phyloP scores from a whole-genome alignment of 345 rosid genomes.

The Salix caprea region DNA sequence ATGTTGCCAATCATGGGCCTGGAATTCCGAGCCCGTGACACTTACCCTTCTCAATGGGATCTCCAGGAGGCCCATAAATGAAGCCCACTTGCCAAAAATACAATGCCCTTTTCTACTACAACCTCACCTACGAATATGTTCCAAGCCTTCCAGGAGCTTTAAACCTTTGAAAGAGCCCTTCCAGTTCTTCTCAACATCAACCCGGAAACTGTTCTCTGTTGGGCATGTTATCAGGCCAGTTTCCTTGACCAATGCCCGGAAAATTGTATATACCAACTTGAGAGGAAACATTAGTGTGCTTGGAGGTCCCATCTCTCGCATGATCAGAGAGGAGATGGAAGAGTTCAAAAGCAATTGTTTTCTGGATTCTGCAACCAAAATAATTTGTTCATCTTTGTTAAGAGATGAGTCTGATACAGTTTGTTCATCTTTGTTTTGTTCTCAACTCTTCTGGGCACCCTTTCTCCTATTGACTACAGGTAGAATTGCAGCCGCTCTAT shows the following conservation, averaged over 20 bases:
- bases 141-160: conserved; percentile 50
- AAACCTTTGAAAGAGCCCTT: conserved; percentile 60
- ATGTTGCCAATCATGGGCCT: no score
- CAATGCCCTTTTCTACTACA: conserved; percentile 50
- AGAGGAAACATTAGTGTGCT: conserved; percentile 52
- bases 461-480: conserved; percentile 42
- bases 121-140: conserved; percentile 29
- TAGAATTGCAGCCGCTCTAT: conserved; percentile 30
- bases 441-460: conserved; percentile 29
- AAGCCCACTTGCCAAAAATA: conserved; percentile 70
- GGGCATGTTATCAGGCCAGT: conserved; percentile 56
- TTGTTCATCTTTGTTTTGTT: conserved; percentile 49
- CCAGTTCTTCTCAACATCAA: conserved; percentile 59
- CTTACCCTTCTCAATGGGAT: conserved; percentile 38
- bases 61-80: conserved; percentile 59
- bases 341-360: neutral
- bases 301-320: conserved; percentile 68
- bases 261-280: conserved; percentile 63
- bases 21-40: no score
- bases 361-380: neutral
- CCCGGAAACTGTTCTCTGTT: conserved; percentile 42
- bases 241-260: conserved; percentile 42
- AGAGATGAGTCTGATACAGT: conserved; percentile 43
- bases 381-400: conserved; percentile 45
- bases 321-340: neutral